Evolutionary conservation across 1,139 yeast species (phyloP), one percentile per base, ranked within the genome.

Genomic region (Yamadazyma oceani): DNA sequence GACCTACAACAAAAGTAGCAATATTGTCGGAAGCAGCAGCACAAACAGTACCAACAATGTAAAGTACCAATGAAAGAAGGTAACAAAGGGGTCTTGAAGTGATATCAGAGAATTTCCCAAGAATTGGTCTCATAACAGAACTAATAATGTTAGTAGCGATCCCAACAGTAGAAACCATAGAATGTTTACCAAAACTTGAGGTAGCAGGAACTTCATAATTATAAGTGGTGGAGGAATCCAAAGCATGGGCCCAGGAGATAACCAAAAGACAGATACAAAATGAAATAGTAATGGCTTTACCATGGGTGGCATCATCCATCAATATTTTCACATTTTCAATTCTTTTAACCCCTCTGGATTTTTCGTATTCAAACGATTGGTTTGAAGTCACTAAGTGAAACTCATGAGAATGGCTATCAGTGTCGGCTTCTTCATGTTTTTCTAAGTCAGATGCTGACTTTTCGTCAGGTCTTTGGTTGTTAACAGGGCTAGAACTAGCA

Each of bases 221-320:
- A 28, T 51, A 53, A 2, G 69, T 55, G 14, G 74, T 65, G 29
- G 62, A 57, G 23, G 53, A 50, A 29, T 68, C 71, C 26, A 71
- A 57, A 11, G 66, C 49, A 23, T 53, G 46, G n/a, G 61, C 63
- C 56, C 69, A 64, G 3, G 72, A 55, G 37, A 64, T 51, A n/a
- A 67, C 46, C 28, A 65, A 46, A 27, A 67, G 47, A 17, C 32
- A 21, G 13, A 60, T 54, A 12, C 32, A 25, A 8, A 42, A 32
- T 5, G 35, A 21, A 5, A 19, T 17, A 12, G 24, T 17, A 14
- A 42, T 22, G 9, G 25, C 23, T 17, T 26, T 42, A 11, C 45
- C 48, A 21, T 35, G 21, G 12, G 41, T 31, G 22, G 34, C 35
- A 17, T 39, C 17, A 7, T 32, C 30, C 31, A 42, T 41, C 26